Evolutionary conservation across 805 yeast species (phyloP).

Genomic region (Starmerella scarabaei): DNA sequence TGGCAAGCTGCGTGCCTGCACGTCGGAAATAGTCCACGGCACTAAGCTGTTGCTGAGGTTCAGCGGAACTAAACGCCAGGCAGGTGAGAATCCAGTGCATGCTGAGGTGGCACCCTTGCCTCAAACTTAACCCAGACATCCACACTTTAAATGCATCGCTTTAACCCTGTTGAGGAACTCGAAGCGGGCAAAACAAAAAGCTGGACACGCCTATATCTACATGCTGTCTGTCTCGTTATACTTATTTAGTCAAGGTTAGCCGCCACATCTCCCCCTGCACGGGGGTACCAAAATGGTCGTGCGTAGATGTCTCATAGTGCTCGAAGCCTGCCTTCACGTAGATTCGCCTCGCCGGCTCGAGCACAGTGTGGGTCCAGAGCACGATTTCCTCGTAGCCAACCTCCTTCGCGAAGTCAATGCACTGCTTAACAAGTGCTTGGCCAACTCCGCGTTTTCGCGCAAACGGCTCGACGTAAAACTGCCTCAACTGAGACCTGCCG

Average conservation of each 20-base stretch:
- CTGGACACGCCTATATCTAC: too few species aligned
- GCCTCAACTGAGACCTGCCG: neutral
- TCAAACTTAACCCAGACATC: neutral
- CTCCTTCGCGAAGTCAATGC: conserved; percentile 2
- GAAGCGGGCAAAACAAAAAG: too few species aligned
- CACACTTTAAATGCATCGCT: too few species aligned
- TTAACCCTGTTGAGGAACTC: too few species aligned
- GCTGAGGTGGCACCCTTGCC: conserved; percentile 1
- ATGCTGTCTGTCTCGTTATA: neutral
- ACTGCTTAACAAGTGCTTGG: neutral
- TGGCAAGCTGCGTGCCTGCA: conserved; percentile 28
- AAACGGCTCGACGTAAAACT: conserved; percentile 4
- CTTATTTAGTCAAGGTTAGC: neutral
- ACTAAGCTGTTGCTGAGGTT: neutral
- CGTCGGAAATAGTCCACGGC: conserved; percentile 27
- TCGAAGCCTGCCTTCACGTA: conserved; percentile 2
- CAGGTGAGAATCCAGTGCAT: neutral
- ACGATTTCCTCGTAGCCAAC: neutral
- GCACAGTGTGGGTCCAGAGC: conserved; percentile 6
- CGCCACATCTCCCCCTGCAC: conserved; percentile 8
- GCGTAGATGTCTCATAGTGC: neutral
- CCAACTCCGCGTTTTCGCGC: conserved; percentile 7
- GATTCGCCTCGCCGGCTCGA: conserved; percentile 1
- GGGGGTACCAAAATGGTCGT: conserved; percentile 4
- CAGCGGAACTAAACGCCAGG: neutral